Evolutionary conservation across 177 flowering plant species (phyloP).

Genomic region (Vitis hybrid): DNA sequence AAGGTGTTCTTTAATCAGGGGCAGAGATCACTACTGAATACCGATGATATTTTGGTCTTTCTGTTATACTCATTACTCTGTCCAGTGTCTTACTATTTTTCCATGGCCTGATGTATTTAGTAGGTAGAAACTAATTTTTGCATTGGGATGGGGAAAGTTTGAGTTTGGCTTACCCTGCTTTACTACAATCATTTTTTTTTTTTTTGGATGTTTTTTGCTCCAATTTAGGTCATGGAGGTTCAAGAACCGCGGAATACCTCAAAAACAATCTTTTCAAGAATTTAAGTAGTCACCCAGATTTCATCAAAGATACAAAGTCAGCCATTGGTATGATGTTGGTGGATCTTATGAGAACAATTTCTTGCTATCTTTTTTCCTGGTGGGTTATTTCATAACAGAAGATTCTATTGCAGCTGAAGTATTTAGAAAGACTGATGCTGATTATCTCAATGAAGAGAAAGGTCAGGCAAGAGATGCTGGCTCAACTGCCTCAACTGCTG

Average conservation of each 20-base stretch:
- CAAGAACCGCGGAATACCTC: slow-evolving; percentile 72
- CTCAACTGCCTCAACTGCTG: slow-evolving; percentile 85
- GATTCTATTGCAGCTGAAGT: slow-evolving; percentile 58
- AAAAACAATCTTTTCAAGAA: slow-evolving; percentile 76
- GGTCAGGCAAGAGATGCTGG: slow-evolving; percentile 74
- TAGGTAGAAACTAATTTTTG: not conserved
- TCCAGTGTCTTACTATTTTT: too few species aligned
- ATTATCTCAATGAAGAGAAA: slow-evolving; percentile 68
- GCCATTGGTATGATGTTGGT: slow-evolving; percentile 63
- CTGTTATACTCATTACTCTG: not conserved
- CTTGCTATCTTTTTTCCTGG: not conserved
- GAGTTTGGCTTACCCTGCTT: not conserved
- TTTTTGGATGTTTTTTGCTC: slow-evolving; percentile 5
- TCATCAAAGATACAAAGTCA: slow-evolving; percentile 63
- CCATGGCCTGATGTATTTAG: not conserved
- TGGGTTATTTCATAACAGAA: not conserved
- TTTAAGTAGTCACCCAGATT: slow-evolving; percentile 64
- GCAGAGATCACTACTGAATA: not conserved
- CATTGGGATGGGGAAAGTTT: not conserved
- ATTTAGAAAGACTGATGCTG: slow-evolving; percentile 64
- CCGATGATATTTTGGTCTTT: not conserved
- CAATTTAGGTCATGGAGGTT: slow-evolving; percentile 77
- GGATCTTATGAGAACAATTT: not conserved
- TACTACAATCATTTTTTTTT: not conserved
- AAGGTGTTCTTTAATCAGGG: not conserved